phyloP scores from a whole-genome alignment of 148 eudicot genomes.

The Amaranthus hypochondriacus region DNA sequence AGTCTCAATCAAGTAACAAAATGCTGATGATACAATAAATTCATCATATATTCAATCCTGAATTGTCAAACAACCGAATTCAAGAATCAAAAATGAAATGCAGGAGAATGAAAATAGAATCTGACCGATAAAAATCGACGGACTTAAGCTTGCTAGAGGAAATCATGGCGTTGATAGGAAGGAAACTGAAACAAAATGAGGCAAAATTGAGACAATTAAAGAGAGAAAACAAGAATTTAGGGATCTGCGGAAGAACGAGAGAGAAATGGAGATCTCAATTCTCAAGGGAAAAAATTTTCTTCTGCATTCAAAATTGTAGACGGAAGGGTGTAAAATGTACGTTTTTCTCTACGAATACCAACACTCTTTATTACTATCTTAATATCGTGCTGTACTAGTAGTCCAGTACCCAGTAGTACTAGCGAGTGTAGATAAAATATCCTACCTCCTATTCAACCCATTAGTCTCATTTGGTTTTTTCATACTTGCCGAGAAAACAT shows the following conservation, averaged over 20 bases:
- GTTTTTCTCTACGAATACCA: neutral
- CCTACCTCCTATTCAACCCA: no score
- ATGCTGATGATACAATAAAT: neutral
- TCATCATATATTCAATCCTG: neutral
- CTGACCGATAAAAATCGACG: constrained; percentile 86
- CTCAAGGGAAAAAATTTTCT: neutral
- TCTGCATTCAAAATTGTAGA: neutral
- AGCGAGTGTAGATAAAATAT: no score
- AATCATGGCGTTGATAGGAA: constrained; percentile 33
- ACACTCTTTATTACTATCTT: neutral
- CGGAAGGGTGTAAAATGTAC: neutral
- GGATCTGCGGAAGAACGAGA: neutral
- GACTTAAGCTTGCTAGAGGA: constrained; percentile 78
- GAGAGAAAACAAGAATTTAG: neutral
- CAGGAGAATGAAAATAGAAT: constrained; percentile 7
- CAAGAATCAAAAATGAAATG: neutral
- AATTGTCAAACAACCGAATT: neutral
- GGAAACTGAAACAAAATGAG: neutral
- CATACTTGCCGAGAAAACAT: no score
- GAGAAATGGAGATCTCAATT: constrained; percentile 11
- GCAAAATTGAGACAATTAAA: neutral
- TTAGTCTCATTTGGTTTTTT: no score
- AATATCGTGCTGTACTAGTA: no score
- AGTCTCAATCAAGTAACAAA: neutral
- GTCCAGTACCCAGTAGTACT: no score